These are phyloP conservation scores for Piper longum DNA, from an alignment of 164 flowering plant species.

Conservation along the genomic window DNA sequence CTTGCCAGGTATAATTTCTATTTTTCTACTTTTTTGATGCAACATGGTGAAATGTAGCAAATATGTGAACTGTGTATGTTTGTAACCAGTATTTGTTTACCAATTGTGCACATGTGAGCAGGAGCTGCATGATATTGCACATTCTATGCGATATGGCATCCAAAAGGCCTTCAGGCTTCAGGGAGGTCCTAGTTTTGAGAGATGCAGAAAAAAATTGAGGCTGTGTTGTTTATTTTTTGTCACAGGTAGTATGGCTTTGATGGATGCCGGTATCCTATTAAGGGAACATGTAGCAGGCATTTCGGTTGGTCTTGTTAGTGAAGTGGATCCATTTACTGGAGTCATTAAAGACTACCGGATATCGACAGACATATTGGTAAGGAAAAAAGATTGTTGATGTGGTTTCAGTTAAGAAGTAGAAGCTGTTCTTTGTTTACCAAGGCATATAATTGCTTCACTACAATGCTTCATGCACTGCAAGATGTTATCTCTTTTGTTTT, in stretches of 20 bases:
- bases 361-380: slow-evolving; percentile 87
- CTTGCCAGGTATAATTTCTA: too few species aligned
- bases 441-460: background rate
- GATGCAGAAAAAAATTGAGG: too few species aligned
- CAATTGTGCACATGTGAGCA: too few species aligned
- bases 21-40: too few species aligned
- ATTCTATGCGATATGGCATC: background rate
- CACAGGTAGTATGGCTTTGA: slow-evolving; percentile 89
- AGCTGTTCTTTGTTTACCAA: background rate
- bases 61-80: too few species aligned
- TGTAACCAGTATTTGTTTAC: too few species aligned
- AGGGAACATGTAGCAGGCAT: slow-evolving; percentile 91
- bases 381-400: slow-evolving; percentile 6
- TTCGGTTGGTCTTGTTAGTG: slow-evolving; percentile 91
- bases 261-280: slow-evolving; percentile 96
- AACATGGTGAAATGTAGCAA: too few species aligned
- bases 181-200: background rate
- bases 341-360: slow-evolving; percentile 61
- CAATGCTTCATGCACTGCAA: too few species aligned
- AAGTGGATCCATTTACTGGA: slow-evolving; percentile 66
- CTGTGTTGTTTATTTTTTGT: slow-evolving; percentile 4
- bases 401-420: background rate
- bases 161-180: background rate
- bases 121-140: too few species aligned
- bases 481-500: too few species aligned